Base-by-base conservation (phyloP, 2,329 filamentous ascomycete species). In the Hypoxylon sp. region DNA sequence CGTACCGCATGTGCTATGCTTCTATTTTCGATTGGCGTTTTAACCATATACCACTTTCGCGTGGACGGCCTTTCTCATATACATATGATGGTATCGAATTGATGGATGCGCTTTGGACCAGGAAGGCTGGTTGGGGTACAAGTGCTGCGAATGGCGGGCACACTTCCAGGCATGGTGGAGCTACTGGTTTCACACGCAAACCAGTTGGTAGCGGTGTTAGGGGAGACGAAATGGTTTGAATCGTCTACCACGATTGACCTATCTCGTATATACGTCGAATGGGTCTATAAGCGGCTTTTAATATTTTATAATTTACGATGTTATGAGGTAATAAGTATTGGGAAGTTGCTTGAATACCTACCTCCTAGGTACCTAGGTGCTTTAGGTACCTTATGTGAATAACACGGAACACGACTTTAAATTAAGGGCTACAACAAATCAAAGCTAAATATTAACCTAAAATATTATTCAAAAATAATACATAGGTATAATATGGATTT, bases 1-100 rank as follows among this genome's bases (percentile, higher is more conserved):
- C 85, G 0, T 92, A 92, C 76, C 83, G 91, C 59, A 91, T 91
- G 88, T 85, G 87, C 2, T 93, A 91, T 72, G 89, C 89, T 0
- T 82, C 85, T 8, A 82, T 92, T 55, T 92, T 89, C 88, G 89
- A 92, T 77, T 92, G 88, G 83, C 81, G 89, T 26, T 90, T 76
- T 70, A 87, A 87, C 75, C 90, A 92, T 75, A 86, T 92, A 33
- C 90, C 90, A 17, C 83, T 92, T 4, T 86, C 88, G 71, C 85
- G 89, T 19, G 82, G 84, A 46, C 80, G 83, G 19, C 83, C 88
- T 0, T 90, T 89, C 74, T 78, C 81, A 22, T 89, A 88, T 67
- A 81, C 71, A 8, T 42, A 71, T n/a, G 80, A 79, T 0, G 77
- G 78, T 5, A 78, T 77, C 3, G 84, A 85, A 52, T 83, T 90